Percentiles rank a stretch among this genome's conserved stretches.
These are phyloP conservation scores for Pseudonitzschia delicatissima DNA, from an alignment of 108 stramenopile genomes.

Conservation along the genomic window DNA sequence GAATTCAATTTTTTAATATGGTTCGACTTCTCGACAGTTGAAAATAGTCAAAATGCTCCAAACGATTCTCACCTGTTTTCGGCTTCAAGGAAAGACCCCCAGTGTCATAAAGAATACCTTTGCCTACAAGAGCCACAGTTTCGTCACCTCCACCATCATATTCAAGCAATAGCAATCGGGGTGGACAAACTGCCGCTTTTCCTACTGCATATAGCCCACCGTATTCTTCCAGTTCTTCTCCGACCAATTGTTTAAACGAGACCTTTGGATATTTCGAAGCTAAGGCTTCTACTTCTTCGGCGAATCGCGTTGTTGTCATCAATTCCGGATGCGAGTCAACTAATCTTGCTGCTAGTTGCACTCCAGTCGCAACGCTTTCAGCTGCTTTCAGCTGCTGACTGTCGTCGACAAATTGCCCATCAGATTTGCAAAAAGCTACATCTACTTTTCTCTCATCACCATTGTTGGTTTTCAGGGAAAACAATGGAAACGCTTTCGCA, in stretches of 20 bases:
- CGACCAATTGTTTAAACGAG: constrained; percentile 37
- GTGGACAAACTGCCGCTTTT: constrained; percentile 77
- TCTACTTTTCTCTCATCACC: constrained; percentile 13
- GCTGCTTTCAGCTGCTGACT: constrained; percentile 13
- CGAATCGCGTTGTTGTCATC: constrained; percentile 44
- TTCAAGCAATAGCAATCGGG: constrained; percentile 71
- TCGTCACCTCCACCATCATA: constrained; percentile 38
- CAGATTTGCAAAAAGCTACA: constrained; percentile 30
- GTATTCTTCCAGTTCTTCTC: constrained; percentile 46
- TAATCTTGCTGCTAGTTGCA: constrained; percentile 60
- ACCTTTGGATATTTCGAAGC: constrained; percentile 29
- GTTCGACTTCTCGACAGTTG: too few species aligned
- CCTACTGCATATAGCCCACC: constrained; percentile 82
- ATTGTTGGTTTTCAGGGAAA: constrained; percentile 43
- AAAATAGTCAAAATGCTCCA: too few species aligned
- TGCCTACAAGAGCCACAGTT: constrained; percentile 78
- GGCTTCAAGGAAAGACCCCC: constrained; percentile 74
- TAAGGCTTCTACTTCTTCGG: constrained; percentile 39
- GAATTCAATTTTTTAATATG: too few species aligned
- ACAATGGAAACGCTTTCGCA: constrained; percentile 68
- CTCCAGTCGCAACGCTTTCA: constrained; percentile 41
- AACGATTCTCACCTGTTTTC: constrained; percentile 11
- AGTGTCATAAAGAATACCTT: constrained; percentile 92
- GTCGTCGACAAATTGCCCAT: constrained; percentile 16
- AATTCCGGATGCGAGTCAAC: constrained; percentile 79